These are phyloP conservation scores for Corymbia maculata DNA, from an alignment of 345 rosid genomes.

Conservation along the genomic window DNA sequence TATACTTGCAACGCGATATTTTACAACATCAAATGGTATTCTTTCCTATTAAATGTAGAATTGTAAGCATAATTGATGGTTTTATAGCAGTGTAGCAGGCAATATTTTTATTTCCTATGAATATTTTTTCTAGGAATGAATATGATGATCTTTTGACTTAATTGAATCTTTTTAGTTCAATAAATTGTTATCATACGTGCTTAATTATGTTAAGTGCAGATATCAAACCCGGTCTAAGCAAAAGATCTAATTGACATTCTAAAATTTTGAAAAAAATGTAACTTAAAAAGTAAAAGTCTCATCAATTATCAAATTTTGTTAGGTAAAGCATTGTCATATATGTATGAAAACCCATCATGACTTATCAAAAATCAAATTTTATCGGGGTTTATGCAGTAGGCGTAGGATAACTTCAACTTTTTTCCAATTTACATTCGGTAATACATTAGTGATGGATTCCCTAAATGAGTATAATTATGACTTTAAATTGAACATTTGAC, in stretches of 20 bases:
- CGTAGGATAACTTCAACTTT: rapidly evolving
- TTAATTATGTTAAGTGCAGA: neutral
- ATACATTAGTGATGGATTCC: neutral
- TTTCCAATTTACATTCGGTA: rapidly evolving
- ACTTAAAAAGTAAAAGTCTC: neutral
- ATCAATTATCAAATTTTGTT: neutral
- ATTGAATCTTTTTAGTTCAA: neutral
- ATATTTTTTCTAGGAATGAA: neutral
- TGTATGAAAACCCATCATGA: too few relatives aligned
- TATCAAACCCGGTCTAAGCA: neutral
- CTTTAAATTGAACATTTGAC: neutral
- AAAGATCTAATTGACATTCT: neutral
- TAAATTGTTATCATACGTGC: neutral
- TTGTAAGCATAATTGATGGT: neutral
- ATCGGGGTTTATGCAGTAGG: rapidly evolving
- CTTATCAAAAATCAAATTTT: neutral
- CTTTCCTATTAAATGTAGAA: neutral
- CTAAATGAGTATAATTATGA: rapidly evolving
- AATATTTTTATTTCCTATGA: neutral
- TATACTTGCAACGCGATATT: too few relatives aligned
- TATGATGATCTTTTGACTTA: neutral
- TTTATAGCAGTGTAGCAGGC: neutral
- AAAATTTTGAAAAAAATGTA: neutral
- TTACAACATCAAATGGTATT: neutral
- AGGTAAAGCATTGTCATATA: too few relatives aligned